Base-by-base conservation (phyloP, 1,139 yeast species). In the Candida tetrigidarum region DNA sequence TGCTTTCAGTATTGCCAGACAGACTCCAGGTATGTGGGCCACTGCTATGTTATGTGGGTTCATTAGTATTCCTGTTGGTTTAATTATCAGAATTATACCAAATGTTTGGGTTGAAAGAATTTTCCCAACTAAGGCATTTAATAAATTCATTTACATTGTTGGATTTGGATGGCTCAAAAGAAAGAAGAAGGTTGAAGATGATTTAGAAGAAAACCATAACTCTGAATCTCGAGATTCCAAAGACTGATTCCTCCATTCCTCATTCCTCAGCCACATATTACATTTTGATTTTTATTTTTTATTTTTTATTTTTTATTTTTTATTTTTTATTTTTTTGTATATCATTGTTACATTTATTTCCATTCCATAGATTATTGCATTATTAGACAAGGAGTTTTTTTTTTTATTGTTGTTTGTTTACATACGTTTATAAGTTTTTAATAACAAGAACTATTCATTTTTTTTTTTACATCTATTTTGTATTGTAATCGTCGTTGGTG, bases 1-100 rank as follows among this genome's bases (percentile, higher is more conserved):
- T 39, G 97, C 99, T 0, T 95, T 95, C 65, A 81, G 91, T 15
- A 77, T 92, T 53, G 82, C 80, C 2, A 77, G 85, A 52, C 95
- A 88, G 65, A 84, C 96, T 1, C 86, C 87, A 5, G 82, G 81
- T 2, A 83, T 84, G 86, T 95, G 99, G 99, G 95, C 81, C 0
- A 83, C 91, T 2, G 96, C 98, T 0, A 67, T 95, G 12, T 59
- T 88, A 35, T 84, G 96, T 70, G 99, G 99, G 22, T 67, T 87
- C 53, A 50, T 88, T 16, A 87, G 97, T 12, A 71, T 93, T 37
- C 97, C 98, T 0, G 78, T 83, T 39, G 98, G 97, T 48, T 62
- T 74, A 18, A 29, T 91, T 9, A 78, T 93, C 41, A 79, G 99
- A 60, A 74, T 86, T 18, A 76, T 87, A 35, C 99, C 99, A 2